Conservation (phyloP, 495 filamentous ascomycete genomes). For the Penicillium maclennaniae region DNA sequence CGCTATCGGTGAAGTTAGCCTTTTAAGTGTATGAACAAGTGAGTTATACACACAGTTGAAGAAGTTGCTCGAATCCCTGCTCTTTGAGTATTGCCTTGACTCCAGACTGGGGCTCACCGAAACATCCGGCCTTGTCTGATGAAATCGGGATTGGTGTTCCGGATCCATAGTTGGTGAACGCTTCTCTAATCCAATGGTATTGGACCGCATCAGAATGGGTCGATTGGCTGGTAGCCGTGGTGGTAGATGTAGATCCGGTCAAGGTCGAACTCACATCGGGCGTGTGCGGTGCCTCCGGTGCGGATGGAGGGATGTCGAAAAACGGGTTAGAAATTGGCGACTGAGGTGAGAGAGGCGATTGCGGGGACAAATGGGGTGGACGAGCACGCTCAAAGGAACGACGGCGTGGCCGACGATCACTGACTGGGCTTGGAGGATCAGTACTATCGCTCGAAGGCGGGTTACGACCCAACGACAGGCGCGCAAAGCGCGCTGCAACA, state of each 20-base stretch:
- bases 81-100: slow-evolving; percentile 37
- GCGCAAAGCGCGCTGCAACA: slow-evolving; percentile 32
- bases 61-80: slow-evolving; percentile 34
- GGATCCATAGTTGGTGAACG: slow-evolving; percentile 41
- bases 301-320: slow-evolving; percentile 35
- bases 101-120: slow-evolving; percentile 38
- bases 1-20: slow-evolving; percentile 18
- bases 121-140: slow-evolving; percentile 42
- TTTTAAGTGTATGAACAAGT: neutral
- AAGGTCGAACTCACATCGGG: slow-evolving; percentile 41
- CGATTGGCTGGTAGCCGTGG: slow-evolving; percentile 33
- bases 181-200: slow-evolving; percentile 51
- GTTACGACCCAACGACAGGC: slow-evolving; percentile 32
- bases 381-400: slow-evolving; percentile 41
- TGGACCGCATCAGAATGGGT: slow-evolving; percentile 22
- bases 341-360: slow-evolving; percentile 29
- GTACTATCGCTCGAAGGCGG: slow-evolving; percentile 29
- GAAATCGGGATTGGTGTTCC: slow-evolving; percentile 33
- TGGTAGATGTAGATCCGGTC: slow-evolving; percentile 31
- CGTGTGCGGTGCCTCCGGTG: slow-evolving; percentile 26
- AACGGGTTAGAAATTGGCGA: slow-evolving; percentile 33
- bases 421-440: slow-evolving; percentile 28
- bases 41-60: slow-evolving; percentile 43
- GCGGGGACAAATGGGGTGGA: slow-evolving; percentile 28
- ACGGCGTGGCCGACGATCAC: slow-evolving; percentile 30